Evolutionary conservation across 2,329 filamentous ascomycete genomes (phyloP), one percentile per base, ranked within the genome.

Genomic region (Trichothecium roseum): DNA sequence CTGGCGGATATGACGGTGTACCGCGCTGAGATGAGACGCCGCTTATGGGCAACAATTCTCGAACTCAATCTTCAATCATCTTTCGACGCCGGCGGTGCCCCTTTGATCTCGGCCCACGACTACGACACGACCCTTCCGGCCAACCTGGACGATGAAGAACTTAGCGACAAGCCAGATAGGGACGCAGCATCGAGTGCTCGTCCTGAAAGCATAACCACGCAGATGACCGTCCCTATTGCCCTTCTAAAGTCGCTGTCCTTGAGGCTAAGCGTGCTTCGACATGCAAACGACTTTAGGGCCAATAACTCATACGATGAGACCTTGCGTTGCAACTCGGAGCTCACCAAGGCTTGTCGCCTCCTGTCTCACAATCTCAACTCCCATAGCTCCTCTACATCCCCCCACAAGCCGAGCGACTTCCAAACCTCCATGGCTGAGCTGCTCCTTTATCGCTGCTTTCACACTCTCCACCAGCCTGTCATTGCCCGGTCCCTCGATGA

Each of bases 31-130:
- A 63, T 77, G 50, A 62, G 72, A 2, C 57, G 72, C 4, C 59
- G 73, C 3, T 46, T 78, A 1, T 78, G 73, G 74, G 63, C 66
- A 6, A 72, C 69, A 0, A 62, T 74, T 9, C 38, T 75, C 5
- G 72, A 77, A 45, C 49, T 76, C 3, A 64, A 66, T n/a, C 37
- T 75, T 10, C 67, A 73, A 44, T 56, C 62, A 2, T 62, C 66
- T 15, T 52, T 73, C 17, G 65, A 70, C 37, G 61, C 66, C 1
- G 71, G 72, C 1, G 65, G 67, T 1, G 62, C 64, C 3, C 67
- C 69, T 3, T 51, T 72, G 7, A 52, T 74, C 7, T 57, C 62
- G 1, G 35, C 49, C 0, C 46, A 60, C 8, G 64, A 72, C 36
- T 74, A 64, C 37, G 71, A 77, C 39, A 67, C 68, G 0, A 55